Base-by-base conservation (phyloP, 805 yeast species). In the Hanseniaspora guilliermondii region DNA sequence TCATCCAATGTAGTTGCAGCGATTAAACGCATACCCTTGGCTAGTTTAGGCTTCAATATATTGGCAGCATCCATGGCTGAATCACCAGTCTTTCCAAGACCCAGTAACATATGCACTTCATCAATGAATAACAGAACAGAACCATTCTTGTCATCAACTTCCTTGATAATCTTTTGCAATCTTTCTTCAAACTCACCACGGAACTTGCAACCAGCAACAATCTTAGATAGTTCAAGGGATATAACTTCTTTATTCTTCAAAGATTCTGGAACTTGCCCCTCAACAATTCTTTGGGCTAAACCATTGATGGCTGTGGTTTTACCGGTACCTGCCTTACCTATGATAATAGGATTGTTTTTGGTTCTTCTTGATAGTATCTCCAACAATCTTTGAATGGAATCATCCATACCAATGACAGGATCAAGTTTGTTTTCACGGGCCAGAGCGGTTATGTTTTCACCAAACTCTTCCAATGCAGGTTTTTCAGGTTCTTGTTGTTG, bases 261-360 rank as follows among this genome's bases (percentile, higher is more conserved):
- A 42, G 88, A 79, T 58, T 93, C 97, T 0, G 97, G 97, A 1
- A 91, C 98, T 65, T 89, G 95, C 12, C 91, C 91, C 55, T 84
- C 79, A 8, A 87, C 80, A 49, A 93, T 89, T 62, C 97, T 73
- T 68, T 93, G 97, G 0, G 97, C 97, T 39, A 93, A 73, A 0
- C 97, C 98, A 65, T 93, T 98, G 79, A 93, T 85, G 56, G 93
- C 80, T 6, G 97, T 94, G 0, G 97, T 93, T 68, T 91, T 91
- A 71, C 98, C 98, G 0, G 96, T 94, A 70, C 98, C 98, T 0
- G 98, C 98, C 60, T 85, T 80, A 58, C 98, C 98, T 41, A 93
- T 88, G 53, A 91, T 68, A 1, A 93, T 95, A 0, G 98, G 98
- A 64, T 91, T 91, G 67, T 93, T 93, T 68, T 91, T 91, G 0